Conservation (phyloP, 306 rosid species). For the Lagenaria siceraria region DNA sequence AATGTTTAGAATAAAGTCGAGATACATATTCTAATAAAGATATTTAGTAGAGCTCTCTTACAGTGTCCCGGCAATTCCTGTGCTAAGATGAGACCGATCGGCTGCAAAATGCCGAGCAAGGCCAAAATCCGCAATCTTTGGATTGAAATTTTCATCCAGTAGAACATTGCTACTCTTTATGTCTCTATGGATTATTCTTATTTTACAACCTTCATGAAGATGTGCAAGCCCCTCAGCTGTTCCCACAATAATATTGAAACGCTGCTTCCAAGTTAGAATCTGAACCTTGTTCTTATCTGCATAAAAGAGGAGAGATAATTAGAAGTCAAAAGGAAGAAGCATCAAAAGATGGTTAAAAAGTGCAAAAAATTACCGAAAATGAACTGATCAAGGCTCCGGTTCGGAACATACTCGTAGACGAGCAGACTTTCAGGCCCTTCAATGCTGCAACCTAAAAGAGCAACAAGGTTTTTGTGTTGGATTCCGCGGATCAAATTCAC, state of each 20-base stretch:
- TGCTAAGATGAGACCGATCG: slow-evolving; percentile 68
- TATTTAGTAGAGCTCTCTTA: slow-evolving; percentile 17
- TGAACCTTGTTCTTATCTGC: slow-evolving; percentile 52
- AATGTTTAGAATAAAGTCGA: not conserved
- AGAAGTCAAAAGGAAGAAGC: not conserved
- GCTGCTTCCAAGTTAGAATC: slow-evolving; percentile 60
- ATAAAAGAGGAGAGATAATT: not conserved
- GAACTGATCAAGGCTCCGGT: slow-evolving; percentile 65
- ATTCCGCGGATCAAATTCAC: slow-evolving; percentile 68
- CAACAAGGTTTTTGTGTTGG: slow-evolving; percentile 70
- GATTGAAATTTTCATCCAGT: slow-evolving; percentile 56
- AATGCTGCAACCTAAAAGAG: slow-evolving; percentile 80
- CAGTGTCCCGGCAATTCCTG: slow-evolving; percentile 93
- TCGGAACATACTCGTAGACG: slow-evolving; percentile 60
- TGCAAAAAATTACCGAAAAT: slow-evolving; percentile 41
- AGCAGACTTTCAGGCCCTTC: slow-evolving; percentile 97
- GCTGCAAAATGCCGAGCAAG: slow-evolving; percentile 72
- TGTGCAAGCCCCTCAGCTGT: slow-evolving; percentile 82
- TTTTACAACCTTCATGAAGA: slow-evolving; percentile 59
- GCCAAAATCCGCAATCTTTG: slow-evolving; percentile 85
- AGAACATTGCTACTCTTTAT: slow-evolving; percentile 86
- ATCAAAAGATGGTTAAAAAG: not conserved
- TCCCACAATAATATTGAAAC: slow-evolving; percentile 50
- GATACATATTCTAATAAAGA: not conserved
- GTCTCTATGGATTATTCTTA: slow-evolving; percentile 79